These are phyloP conservation scores for Talaromyces sp. DNA, from an alignment of 2,329 filamentous ascomycete genomes.

Conservation along the genomic window DNA sequence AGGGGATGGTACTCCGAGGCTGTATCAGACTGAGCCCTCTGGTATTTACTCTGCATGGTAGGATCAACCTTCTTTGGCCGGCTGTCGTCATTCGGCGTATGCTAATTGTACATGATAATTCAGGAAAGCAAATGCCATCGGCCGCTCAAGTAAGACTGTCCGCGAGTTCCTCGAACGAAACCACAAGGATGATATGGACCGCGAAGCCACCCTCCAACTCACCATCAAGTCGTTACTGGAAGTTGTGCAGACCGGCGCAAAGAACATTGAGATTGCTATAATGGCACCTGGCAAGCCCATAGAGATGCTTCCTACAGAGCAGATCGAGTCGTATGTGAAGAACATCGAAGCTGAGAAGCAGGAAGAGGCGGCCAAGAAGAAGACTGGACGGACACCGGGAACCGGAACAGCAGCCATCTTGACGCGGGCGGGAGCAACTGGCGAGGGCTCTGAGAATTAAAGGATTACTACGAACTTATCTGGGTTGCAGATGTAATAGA, in stretches of 20 bases:
- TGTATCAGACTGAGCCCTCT: slow-evolving; percentile 99
- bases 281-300: slow-evolving; percentile 90
- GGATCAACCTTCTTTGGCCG: slow-evolving; percentile 27
- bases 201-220: slow-evolving; percentile 91
- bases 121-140: slow-evolving; percentile 99
- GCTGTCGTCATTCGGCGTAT: not conserved
- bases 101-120: slow-evolving; percentile 21
- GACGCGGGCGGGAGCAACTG: slow-evolving; percentile 54
- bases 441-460: slow-evolving; percentile 32
- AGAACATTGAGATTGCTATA: slow-evolving; percentile 99
- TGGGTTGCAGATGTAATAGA: slow-evolving; percentile 7
- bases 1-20: slow-evolving; percentile 77
- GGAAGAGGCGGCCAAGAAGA: slow-evolving; percentile 96
- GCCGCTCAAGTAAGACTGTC: slow-evolving; percentile 96
- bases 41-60: slow-evolving; percentile 99
- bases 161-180: slow-evolving; percentile 98
- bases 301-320: slow-evolving; percentile 91
- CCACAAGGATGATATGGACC: slow-evolving; percentile 97
- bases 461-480: slow-evolving; percentile 17
- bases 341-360: slow-evolving; percentile 99
- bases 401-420: slow-evolving; percentile 63
- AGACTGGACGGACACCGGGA: slow-evolving; percentile 59
- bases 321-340: slow-evolving; percentile 97
- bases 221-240: slow-evolving; percentile 98
- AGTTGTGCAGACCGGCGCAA: slow-evolving; percentile 96